Base-by-base conservation (phyloP, 768 basidiomycete species). In the Xerocomellus intermedius region DNA sequence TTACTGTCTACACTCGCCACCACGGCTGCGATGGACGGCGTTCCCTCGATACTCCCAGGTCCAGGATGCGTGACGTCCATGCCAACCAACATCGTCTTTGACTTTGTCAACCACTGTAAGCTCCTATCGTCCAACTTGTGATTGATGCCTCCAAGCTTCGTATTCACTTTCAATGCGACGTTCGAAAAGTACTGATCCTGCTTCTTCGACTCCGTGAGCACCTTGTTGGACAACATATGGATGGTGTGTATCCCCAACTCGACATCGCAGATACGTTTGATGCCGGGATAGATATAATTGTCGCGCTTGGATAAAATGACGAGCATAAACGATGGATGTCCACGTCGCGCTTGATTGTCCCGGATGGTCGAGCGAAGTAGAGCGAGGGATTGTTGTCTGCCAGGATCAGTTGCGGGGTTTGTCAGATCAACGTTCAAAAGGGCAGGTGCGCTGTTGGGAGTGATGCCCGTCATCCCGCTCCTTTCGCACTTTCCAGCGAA, bases 131-230 rank as follows among this genome's bases (percentile, higher is more conserved):
- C 85, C 10, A 91, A 72, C 81, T 81, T 80, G 69, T 94, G 91
- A 60, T 94, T 94, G 21, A 86, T 73, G 0, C 91, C 91, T 5
- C 89, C 89, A 1, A 92, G 82, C 69, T 94, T 94, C 33, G 84
- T 83, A 61, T 94, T 94, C 8, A 90, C 79, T 62, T 94, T 93
- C 52, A 93, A 71, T 0, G 87, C 87, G 35, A 91, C 82, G 57
- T 91, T 93, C 10, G 90, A 87, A 51, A 91, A 80, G 65, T 93
- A 94, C 59, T 91, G 89, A 53, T 88, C 85, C 61, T 89, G 87
- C 58, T 82, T 83, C 48, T 61, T 78, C 14, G 70, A 63, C 2
- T 82, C 78, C 7, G 68, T 72, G 7, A 87, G 66, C 8, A 85
- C 86, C 66, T 90, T 91, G 7, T 59, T 63, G 10, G 85, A 69